A percentile compares a stretch with the other conserved stretches of the same genome.
Conservation (phyloP, 306 rosid species). For the Glycyrrhiza uralensis region DNA sequence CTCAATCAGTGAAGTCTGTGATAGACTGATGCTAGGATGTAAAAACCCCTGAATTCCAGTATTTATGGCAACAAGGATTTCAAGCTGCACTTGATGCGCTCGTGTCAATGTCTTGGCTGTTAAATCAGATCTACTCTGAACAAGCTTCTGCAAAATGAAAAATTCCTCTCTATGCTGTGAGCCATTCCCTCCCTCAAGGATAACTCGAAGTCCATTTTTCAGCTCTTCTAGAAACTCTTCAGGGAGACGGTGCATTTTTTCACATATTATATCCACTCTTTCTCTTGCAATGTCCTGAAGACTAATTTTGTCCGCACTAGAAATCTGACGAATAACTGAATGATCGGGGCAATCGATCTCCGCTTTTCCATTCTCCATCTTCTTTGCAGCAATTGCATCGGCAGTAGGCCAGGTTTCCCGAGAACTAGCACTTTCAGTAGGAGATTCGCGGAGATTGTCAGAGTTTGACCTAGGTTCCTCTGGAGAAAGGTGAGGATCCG, state of each 20-base stretch:
- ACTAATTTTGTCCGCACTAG: conserved; percentile 72
- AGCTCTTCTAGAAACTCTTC: conserved; percentile 78
- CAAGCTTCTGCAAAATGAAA: conserved; percentile 76
- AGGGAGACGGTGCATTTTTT: conserved; percentile 80
- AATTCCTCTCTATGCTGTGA: conserved; percentile 85
- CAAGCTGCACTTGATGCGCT: conserved; percentile 93
- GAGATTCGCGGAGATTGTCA: conserved; percentile 76
- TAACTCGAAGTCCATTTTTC: conserved; percentile 67
- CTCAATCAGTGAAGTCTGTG: conserved; percentile 82
- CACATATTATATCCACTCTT: conserved; percentile 73
- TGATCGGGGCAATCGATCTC: conserved; percentile 70
- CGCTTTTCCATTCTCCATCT: conserved; percentile 79
- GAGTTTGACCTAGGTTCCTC: conserved; percentile 87
- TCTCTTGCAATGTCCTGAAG: conserved; percentile 94
- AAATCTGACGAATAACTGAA: conserved; percentile 75
- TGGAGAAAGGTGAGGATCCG: conserved; percentile 70
- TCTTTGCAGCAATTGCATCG: conserved; percentile 66
- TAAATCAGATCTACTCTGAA: conserved; percentile 81
- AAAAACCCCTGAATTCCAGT: conserved; percentile 93
- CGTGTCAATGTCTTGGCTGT: conserved; percentile 80
- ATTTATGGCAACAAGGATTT: conserved; percentile 87
- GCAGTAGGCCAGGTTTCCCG: conserved; percentile 84
- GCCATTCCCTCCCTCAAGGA: conserved; percentile 90
- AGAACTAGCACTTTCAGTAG: conserved; percentile 94
- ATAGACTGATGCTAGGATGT: conserved; percentile 87